A percentile compares a stretch with the other conserved stretches of the same genome.
Conservation (phyloP, 495 filamentous ascomycete genomes). For the Trichoderma parareesei region DNA sequence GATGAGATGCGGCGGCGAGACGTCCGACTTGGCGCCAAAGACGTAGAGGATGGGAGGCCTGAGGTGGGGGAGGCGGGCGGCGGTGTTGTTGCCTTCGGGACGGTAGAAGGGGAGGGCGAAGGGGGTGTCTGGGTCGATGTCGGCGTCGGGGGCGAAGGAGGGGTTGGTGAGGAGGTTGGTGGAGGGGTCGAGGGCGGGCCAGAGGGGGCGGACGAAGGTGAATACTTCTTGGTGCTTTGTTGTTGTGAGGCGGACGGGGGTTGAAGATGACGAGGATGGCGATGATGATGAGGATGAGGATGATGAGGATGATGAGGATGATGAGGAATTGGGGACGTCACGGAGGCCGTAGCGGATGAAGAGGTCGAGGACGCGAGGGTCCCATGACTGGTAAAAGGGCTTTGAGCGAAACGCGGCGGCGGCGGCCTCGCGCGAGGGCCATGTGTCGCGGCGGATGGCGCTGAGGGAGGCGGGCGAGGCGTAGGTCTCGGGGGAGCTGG, state of each 20-base stretch:
- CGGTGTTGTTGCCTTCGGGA: conserved; percentile 57
- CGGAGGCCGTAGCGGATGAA: conserved; percentile 61
- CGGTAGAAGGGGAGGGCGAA: conserved; percentile 59
- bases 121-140: background rate
- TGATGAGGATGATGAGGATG: background rate
- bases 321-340: conserved; percentile 17
- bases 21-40: conserved; percentile 57
- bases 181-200: conserved; percentile 22
- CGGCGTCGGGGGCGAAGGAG: conserved; percentile 16
- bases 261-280: background rate
- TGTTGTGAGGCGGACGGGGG: conserved; percentile 48
- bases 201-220: conserved; percentile 39
- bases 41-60: conserved; percentile 78
- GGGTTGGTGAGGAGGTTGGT: conserved; percentile 21
- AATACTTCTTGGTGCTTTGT: conserved; percentile 55
- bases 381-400: conserved; percentile 67
- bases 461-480: conserved; percentile 3
- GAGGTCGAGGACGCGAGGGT: conserved; percentile 58
- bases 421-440: conserved; percentile 60
- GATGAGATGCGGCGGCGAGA: conserved; percentile 47
- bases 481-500: background rate
- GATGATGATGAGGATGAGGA: conserved; percentile 6
- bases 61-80: conserved; percentile 56
- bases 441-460: conserved; percentile 59
- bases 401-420: conserved; percentile 48